These are phyloP conservation scores for Akanthomyces dipterigenus DNA, from an alignment of 2,329 filamentous ascomycete genomes.

Conservation along the genomic window DNA sequence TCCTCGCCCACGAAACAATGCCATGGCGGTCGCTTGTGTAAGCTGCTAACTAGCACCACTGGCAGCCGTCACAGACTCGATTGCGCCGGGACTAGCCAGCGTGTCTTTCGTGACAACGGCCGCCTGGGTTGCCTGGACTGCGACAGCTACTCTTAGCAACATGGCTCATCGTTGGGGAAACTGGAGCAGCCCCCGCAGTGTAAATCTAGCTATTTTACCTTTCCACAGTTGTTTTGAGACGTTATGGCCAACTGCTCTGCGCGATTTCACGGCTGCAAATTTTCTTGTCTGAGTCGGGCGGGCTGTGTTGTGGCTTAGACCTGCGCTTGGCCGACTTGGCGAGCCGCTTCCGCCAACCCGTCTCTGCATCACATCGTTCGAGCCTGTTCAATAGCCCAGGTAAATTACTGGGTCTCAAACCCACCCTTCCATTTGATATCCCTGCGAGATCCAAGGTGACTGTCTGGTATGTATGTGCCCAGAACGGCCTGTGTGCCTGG, in stretches of 20 bases:
- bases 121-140: too few species aligned
- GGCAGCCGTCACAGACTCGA: too few species aligned
- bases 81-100: too few species aligned
- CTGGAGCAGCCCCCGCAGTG: background rate
- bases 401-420: background rate
- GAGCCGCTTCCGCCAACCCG: background rate
- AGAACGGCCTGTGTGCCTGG: background rate
- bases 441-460: background rate
- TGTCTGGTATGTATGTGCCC: too few species aligned
- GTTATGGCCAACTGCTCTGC: background rate
- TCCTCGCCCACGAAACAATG: too few species aligned
- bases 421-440: background rate
- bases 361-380: background rate
- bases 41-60: too few species aligned
- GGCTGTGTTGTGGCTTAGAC: conserved; percentile 12
- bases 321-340: background rate
- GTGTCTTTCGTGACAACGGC: too few species aligned
- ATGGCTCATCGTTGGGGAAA: background rate
- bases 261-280: background rate
- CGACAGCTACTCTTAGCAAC: background rate
- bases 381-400: background rate
- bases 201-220: background rate
- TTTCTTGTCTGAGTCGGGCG: background rate
- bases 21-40: too few species aligned
- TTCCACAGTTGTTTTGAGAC: too few species aligned